Percentiles rank a stretch among this genome's conserved stretches.
phyloP scores from a whole-genome alignment of 805 yeast species.

The Tetrapisispora nanseiensis region DNA sequence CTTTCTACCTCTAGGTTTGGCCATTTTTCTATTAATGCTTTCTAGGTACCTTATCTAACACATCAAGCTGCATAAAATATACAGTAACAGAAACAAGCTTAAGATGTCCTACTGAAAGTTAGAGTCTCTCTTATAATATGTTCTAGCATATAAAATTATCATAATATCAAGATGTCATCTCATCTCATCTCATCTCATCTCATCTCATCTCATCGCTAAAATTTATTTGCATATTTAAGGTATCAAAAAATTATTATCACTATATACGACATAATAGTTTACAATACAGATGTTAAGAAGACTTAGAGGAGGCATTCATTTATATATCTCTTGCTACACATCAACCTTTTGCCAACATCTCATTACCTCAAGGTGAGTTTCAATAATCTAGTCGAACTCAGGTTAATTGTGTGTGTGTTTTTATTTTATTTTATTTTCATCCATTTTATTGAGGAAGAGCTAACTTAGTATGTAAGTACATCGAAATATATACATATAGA shows the following conservation, averaged over 20 bases:
- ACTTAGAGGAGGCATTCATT: no score
- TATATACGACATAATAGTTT: background rate
- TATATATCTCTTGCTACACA: no score
- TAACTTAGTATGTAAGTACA: no score
- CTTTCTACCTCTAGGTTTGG: slow-evolving; percentile 37
- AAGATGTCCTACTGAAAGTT: no score
- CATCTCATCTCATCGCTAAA: slow-evolving; percentile 5
- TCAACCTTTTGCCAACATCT: no score
- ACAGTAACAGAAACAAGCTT: no score
- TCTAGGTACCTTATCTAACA: background rate
- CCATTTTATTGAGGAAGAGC: no score
- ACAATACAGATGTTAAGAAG: no score
- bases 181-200: slow-evolving; percentile 15
- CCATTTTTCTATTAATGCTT: slow-evolving; percentile 2
- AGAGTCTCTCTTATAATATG: no score
- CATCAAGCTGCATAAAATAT: background rate
- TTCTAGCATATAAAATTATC: no score
- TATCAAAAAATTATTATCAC: background rate
- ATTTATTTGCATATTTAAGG: background rate
- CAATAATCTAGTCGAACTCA: no score
- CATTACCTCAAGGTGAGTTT: no score
- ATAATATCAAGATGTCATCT: slow-evolving; percentile 1
- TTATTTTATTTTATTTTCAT: background rate
- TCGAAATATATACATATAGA: background rate
- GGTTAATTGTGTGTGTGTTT: background rate